A percentile compares a stretch with the other conserved stretches of the same genome.
Conservation (phyloP, 2,329 filamentous ascomycete genomes). For the Metarhizium robertsii region DNA sequence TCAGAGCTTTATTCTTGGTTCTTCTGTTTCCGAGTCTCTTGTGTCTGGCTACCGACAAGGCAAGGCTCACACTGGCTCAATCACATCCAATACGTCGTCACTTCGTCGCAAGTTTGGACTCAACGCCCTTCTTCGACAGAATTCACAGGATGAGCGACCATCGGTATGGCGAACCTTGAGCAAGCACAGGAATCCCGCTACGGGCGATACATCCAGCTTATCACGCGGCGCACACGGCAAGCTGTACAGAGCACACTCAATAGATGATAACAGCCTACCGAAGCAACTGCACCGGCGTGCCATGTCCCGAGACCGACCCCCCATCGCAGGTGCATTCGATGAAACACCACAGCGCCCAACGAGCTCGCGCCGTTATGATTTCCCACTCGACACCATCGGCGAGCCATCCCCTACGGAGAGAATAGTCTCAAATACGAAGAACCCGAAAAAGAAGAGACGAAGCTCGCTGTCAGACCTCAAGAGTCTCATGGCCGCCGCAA, state of each 20-base stretch:
- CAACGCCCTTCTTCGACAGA: slow-evolving; percentile 65
- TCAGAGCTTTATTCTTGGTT: slow-evolving; percentile 28
- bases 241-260: slow-evolving; percentile 64
- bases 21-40: slow-evolving; percentile 47
- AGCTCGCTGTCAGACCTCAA: slow-evolving; percentile 87
- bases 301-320: slow-evolving; percentile 49
- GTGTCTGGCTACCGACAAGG: slow-evolving; percentile 44
- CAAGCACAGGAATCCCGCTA: slow-evolving; percentile 59
- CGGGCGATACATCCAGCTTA: slow-evolving; percentile 52
- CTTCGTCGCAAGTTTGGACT: slow-evolving; percentile 78
- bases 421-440: slow-evolving; percentile 23
- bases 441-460: slow-evolving; percentile 64
- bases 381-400: slow-evolving; percentile 49
- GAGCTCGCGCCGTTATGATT: slow-evolving; percentile 48
- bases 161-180: slow-evolving; percentile 84
- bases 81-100: slow-evolving; percentile 81
- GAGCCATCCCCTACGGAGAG: slow-evolving; percentile 40
- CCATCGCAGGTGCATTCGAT: slow-evolving; percentile 53
- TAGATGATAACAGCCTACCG: slow-evolving; percentile 52
- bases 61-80: slow-evolving; percentile 60
- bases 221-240: slow-evolving; percentile 59
- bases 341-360: slow-evolving; percentile 42
- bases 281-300: slow-evolving; percentile 34
- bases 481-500: slow-evolving; percentile 53
- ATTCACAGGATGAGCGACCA: slow-evolving; percentile 66